These are phyloP conservation scores for Cenchrus americanus DNA, from an alignment of 176 grass and related monocot genomes.

Conservation along the genomic window DNA sequence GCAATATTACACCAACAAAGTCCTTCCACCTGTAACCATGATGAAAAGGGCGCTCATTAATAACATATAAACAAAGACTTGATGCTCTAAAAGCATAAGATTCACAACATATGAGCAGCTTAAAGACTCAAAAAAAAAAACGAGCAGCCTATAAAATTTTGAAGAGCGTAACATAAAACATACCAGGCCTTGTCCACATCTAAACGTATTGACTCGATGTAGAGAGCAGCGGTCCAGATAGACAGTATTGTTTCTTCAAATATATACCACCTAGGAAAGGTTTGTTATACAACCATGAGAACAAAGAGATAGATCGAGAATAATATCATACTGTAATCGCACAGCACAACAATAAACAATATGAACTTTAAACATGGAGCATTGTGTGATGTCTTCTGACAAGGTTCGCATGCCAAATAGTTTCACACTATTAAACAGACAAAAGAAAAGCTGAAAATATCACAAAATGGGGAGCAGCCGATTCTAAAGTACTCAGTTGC, in stretches of 20 bases:
- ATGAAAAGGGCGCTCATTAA: conserved; percentile 18
- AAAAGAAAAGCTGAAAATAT: conserved; percentile 9
- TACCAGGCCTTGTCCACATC: conserved; percentile 73
- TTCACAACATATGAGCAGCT: conserved; percentile 4
- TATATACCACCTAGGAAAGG: conserved; percentile 82
- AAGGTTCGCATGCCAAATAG: not conserved
- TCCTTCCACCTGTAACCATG: conserved; percentile 81
- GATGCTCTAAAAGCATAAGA: conserved; percentile 16
- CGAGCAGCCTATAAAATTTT: not conserved
- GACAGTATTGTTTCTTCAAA: conserved; percentile 77
- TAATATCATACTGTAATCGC: not conserved
- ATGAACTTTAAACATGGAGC: not conserved
- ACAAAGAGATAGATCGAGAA: conserved; percentile 6
- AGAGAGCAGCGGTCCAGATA: conserved; percentile 76
- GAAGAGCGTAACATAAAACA: conserved; percentile 14
- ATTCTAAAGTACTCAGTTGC: not conserved
- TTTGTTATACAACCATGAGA: conserved; percentile 34
- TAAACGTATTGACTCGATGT: conserved; percentile 62
- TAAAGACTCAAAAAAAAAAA: not conserved
- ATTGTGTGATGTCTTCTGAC: not conserved
- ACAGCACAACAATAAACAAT: conserved; percentile 13
- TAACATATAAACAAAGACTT: not conserved
- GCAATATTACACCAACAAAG: conserved; percentile 71
- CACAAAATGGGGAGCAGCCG: not conserved
- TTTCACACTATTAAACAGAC: not conserved